Evolutionary conservation across 352 stramenopile genomes (phyloP).

Genomic region (Globisporangium radiosum): DNA sequence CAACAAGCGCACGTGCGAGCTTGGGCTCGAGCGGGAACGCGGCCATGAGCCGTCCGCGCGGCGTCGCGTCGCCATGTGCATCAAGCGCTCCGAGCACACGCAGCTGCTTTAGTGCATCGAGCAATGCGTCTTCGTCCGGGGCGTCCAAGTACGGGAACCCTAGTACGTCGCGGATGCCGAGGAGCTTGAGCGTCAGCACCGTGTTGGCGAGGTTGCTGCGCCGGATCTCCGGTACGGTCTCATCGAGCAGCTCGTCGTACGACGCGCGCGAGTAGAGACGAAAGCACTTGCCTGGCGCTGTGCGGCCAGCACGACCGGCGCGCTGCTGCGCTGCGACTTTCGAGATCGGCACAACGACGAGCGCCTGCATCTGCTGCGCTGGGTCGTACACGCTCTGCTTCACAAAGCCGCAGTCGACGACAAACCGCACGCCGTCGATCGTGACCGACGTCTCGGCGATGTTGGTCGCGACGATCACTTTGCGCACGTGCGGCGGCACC

Average conservation of each 20-base stretch:
- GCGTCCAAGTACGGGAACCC: constrained; percentile 65
- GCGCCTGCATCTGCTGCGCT: constrained; percentile 59
- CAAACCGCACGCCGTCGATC: constrained; percentile 93
- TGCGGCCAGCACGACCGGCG: constrained; percentile 93
- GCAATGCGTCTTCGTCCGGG: constrained; percentile 55
- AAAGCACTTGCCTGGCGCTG: constrained; percentile 96
- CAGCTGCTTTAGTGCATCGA: constrained; percentile 76
- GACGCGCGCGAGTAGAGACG: constrained; percentile 97
- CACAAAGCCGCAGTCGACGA: constrained; percentile 73
- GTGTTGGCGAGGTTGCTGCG: constrained; percentile 91
- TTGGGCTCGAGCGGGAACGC: constrained; percentile 80
- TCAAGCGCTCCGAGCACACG: constrained; percentile 62
- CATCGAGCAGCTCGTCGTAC: constrained; percentile 94
- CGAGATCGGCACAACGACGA: constrained; percentile 94
- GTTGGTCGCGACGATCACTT: constrained; percentile 88
- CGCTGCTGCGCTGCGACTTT: constrained; percentile 92
- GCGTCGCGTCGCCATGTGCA: constrained; percentile 37
- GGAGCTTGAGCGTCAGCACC: constrained; percentile 87
- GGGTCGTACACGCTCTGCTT: constrained; percentile 94
- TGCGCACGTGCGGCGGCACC: constrained; percentile 79
- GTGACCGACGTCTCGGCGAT: constrained; percentile 97
- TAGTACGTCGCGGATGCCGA: constrained; percentile 69
- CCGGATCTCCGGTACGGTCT: constrained; percentile 98
- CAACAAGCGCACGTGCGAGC: constrained; percentile 54
- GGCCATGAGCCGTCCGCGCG: constrained; percentile 71